A percentile compares a stretch with the other conserved stretches of the same genome.
Conservation (phyloP, 257 asterid genomes). For the Galeopsis tetrahit region DNA sequence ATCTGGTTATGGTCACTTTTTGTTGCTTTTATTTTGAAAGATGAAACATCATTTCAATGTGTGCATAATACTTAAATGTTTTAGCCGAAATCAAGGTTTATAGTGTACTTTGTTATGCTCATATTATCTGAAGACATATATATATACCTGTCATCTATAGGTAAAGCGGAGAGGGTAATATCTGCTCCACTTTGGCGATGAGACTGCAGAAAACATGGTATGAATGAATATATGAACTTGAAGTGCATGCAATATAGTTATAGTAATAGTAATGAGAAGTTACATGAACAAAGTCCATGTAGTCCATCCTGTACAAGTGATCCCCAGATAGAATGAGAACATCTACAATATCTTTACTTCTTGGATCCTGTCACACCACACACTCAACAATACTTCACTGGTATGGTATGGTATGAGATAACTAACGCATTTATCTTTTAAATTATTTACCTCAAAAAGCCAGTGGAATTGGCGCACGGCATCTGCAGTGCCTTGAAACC, state of each 20-base stretch:
- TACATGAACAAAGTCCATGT: slow-evolving; percentile 94
- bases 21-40: not conserved
- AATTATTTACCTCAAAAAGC: slow-evolving; percentile 85
- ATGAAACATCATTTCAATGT: not conserved
- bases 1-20: not conserved
- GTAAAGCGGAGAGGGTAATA: slow-evolving; percentile 77
- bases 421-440: not conserved
- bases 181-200: slow-evolving; percentile 98
- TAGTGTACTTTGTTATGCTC: not conserved
- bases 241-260: not conserved
- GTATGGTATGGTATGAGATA: not conserved
- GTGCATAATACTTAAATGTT: not conserved
- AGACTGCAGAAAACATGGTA: slow-evolving; percentile 52
- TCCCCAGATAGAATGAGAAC: slow-evolving; percentile 97
- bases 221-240: slow-evolving; percentile 19
- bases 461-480: slow-evolving; percentile 97
- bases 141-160: slow-evolving; percentile 79
- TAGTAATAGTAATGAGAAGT: not conserved
- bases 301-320: slow-evolving; percentile 98
- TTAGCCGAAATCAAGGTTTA: slow-evolving; percentile 2
- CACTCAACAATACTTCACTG: not conserved
- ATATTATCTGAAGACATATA: slow-evolving; percentile 1
- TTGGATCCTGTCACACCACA: slow-evolving; percentile 66
- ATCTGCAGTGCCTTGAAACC: slow-evolving; percentile 99
- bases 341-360: slow-evolving; percentile 94